A percentile compares a stretch with the other conserved stretches of the same genome.
phyloP scores from a whole-genome alignment of 1,284 basidiomycete genomes.

The Rhodofomes roseus region DNA sequence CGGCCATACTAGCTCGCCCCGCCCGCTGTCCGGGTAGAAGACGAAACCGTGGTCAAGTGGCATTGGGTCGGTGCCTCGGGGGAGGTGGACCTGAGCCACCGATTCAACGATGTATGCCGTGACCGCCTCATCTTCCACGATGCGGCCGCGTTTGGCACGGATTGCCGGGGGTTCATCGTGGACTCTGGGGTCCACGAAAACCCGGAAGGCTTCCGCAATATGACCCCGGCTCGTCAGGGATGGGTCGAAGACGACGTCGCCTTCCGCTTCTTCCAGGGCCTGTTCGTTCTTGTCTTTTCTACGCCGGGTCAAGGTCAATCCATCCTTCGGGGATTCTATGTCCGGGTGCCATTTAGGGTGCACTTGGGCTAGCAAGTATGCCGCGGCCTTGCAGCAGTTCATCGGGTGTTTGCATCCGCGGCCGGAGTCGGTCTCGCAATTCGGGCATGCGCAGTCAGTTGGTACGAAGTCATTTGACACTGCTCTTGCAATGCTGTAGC shows the following conservation, averaged over 20 bases:
- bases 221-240: neutral
- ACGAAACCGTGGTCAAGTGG: too few relatives aligned
- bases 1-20: neutral
- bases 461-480: neutral
- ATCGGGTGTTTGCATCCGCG: neutral
- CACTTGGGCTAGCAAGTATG: neutral
- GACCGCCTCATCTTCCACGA: neutral
- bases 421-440: neutral
- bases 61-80: neutral
- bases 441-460: neutral
- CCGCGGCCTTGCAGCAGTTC: neutral
- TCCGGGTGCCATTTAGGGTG: neutral
- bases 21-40: neutral
- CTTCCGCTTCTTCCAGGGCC: neutral
- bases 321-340: neutral
- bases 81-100: conserved; percentile 22
- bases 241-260: neutral
- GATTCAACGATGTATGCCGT: conserved; percentile 18
- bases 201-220: neutral
- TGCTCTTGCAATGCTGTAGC: neutral
- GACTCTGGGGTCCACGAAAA: neutral
- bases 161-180: conserved; percentile 6
- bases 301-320: neutral
- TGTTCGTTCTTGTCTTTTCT: neutral
- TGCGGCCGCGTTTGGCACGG: neutral